phyloP scores from a whole-genome alignment of 2,329 filamentous ascomycete species.

The Endoconidiophora polonica region DNA sequence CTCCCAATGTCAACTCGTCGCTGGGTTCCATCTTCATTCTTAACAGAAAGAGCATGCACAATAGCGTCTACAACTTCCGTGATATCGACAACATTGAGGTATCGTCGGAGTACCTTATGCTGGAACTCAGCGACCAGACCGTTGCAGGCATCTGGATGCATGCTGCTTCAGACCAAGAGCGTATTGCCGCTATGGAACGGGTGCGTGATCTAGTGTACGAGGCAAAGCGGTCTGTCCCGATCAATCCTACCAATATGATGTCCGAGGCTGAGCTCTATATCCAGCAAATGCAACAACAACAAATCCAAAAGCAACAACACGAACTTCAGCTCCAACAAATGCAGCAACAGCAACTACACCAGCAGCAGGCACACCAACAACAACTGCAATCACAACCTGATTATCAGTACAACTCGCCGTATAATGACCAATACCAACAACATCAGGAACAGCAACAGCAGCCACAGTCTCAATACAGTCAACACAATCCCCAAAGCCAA shows the following conservation, averaged over 20 bases:
- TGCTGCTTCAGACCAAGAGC: conserved; percentile 29
- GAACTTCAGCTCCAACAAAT: background rate
- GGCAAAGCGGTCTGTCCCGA: conserved; percentile 13
- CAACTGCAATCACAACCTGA: background rate
- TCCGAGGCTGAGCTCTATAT: no score
- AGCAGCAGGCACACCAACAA: background rate
- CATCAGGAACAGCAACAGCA: background rate
- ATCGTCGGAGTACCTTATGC: conserved; percentile 33
- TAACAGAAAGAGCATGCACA: conserved; percentile 54
- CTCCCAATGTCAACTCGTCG: background rate
- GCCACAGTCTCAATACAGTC: background rate
- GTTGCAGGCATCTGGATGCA: conserved; percentile 38
- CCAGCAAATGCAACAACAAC: conserved; percentile 2
- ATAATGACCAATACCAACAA: no score
- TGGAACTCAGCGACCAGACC: conserved; percentile 24
- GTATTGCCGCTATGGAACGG: conserved; percentile 24
- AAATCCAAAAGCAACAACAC: conserved; percentile 3
- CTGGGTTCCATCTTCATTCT: conserved; percentile 48
- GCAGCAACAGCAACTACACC: background rate
- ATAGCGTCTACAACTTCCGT: conserved; percentile 50
- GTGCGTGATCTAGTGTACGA: conserved; percentile 28
- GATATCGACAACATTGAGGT: conserved; percentile 48
- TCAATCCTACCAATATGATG: no score
- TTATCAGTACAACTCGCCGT: background rate
- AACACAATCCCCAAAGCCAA: background rate